Base-by-base conservation (phyloP, 257 asterid species). In the Scutellaria baicalensis region DNA sequence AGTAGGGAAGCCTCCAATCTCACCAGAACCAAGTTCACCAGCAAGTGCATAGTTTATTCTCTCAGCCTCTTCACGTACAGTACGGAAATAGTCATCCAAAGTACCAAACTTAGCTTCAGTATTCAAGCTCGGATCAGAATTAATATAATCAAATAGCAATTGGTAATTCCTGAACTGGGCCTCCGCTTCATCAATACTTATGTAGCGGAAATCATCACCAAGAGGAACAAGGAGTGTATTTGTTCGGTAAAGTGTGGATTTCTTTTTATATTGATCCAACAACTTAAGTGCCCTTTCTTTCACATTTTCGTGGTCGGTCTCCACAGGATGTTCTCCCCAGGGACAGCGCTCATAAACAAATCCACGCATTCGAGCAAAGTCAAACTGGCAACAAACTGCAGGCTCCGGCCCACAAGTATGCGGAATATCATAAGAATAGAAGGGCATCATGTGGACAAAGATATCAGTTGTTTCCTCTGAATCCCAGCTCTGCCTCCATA, bases 391-490 rank as follows among this genome's bases (percentile, higher is more conserved):
- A 77, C 99, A 94, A 76, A 89, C 75, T 66, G 99, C 97, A 44
- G 99, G 97, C 84, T 94, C 99, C 1, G 99, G 97, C 74, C 99
- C 99, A 74, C 99, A 94, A n/a, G 99, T 94, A 73, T 94, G 99
- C 35, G 99, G 99, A 70, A 94, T 81, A 77, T 94, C 97, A 69
- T 94, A 94, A 51, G 97, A 89, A 84, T 91, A 91, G 79, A 94
- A 94, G 16, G 99, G 99, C 97, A 94, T 94, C 99, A 91, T 94
- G 89, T 94, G 99, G 72, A 91, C 99, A 79, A 94, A 94, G 47
- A 94, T 91, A 82, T 94, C 99, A 58, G 99, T 94, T 68, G 96
- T 80, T 82, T 94, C 99, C 39, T 85, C 96, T 36, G 91, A 75
- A 81, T 94, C 99, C 99, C 97, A 94, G 82, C 93, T 88, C 79